Conservation (phyloP, 2,329 filamentous ascomycete species). For the Emydomyces testavorans region DNA sequence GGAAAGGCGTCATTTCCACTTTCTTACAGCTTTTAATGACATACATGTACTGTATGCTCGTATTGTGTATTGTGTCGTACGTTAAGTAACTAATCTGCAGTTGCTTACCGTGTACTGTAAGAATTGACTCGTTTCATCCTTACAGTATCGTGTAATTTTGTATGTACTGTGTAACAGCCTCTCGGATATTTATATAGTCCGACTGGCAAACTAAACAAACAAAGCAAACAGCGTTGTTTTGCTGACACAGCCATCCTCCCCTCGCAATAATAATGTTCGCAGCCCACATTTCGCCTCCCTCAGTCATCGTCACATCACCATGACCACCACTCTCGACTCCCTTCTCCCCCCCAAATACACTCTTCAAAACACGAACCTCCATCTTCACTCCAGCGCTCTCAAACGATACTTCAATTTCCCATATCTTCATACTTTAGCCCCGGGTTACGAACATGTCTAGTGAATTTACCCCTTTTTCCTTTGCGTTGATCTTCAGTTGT, state of each 20-base stretch:
- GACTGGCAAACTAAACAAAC: neutral
- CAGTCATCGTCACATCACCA: neutral
- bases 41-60: too few species aligned
- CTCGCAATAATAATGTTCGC: too few species aligned
- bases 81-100: too few species aligned
- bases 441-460: conserved; percentile 12
- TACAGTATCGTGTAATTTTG: too few species aligned
- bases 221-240: neutral
- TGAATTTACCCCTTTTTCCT: conserved; percentile 7
- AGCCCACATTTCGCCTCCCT: conserved; percentile 2
- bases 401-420: neutral
- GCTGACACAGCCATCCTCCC: neutral
- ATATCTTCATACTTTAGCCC: neutral
- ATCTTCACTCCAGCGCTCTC: neutral
- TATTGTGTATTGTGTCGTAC: too few species aligned
- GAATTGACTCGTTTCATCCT: too few species aligned
- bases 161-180: too few species aligned
- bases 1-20: too few species aligned
- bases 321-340: neutral
- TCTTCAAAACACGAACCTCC: conserved; percentile 4
- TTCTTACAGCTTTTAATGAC: too few species aligned
- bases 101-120: too few species aligned
- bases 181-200: too few species aligned
- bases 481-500: neutral
- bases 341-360: neutral